Evolutionary conservation across 192 early-diverging fungal species (phyloP).

Genomic region (Dimargaris xerosporica): DNA sequence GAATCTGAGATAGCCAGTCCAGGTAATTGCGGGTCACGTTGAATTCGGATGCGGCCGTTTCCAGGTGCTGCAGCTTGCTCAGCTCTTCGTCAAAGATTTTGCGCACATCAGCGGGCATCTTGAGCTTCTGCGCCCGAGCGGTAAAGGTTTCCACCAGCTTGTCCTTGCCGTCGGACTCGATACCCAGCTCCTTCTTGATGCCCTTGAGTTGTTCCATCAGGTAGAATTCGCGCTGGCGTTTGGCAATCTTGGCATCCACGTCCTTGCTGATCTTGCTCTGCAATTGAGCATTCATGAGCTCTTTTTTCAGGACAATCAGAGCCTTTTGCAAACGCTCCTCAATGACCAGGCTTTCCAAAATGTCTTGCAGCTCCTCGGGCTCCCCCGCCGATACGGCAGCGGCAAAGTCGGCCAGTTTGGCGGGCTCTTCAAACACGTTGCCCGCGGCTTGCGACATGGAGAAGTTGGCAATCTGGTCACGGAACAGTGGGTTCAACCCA

Average conservation of each 20-base stretch:
- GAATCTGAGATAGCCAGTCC: conserved; percentile 96
- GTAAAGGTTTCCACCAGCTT: conserved; percentile 91
- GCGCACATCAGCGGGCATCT: conserved; percentile 78
- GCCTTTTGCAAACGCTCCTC: conserved; percentile 87
- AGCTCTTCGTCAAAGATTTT: conserved; percentile 99
- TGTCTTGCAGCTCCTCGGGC: conserved; percentile 78
- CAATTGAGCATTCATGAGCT: conserved; percentile 91
- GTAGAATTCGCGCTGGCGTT: conserved; percentile 96
- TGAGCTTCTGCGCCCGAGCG: conserved; percentile 63
- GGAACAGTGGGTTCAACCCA: conserved; percentile 81
- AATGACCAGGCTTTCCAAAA: conserved; percentile 75
- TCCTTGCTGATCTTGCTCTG: conserved; percentile 96
- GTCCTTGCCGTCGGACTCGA: conserved; percentile 97
- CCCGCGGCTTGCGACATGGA: conserved; percentile 90
- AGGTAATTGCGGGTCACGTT: conserved; percentile 98
- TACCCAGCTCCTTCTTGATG: conserved; percentile 96
- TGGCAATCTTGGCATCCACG: conserved; percentile 94
- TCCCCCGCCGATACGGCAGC: conserved; percentile 91
- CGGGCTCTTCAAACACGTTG: conserved; percentile 87
- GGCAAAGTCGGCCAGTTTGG: conserved; percentile 92
- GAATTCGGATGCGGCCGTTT: conserved; percentile 92
- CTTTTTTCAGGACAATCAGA: conserved; percentile 89
- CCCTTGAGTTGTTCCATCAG: conserved; percentile 99
- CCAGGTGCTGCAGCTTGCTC: conserved; percentile 79
- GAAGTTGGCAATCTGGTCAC: conserved; percentile 97